Percentiles rank a stretch among this genome's conserved stretches.
Evolutionary conservation across 805 yeast genomes (phyloP).

Genomic region (Saturnispora hagleri): DNA sequence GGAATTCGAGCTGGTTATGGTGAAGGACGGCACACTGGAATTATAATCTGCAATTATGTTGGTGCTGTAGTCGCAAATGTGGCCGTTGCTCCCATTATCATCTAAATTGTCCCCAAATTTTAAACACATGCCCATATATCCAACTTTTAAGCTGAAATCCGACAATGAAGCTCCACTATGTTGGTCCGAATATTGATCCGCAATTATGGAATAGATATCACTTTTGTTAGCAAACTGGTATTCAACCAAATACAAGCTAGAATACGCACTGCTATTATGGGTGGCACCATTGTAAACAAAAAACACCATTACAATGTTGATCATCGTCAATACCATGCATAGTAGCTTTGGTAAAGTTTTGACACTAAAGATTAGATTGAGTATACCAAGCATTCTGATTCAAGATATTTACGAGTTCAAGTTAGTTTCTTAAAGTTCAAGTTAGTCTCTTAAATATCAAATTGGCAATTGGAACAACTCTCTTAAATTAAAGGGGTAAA

Average conservation of each 20-base stretch:
- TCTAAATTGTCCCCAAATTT: conserved; percentile 8
- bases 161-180: conserved; percentile 8
- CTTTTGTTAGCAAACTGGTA: conserved; percentile 7
- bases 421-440: not conserved
- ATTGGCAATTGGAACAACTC: not conserved
- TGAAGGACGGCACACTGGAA: conserved; percentile 11
- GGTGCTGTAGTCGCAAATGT: conserved; percentile 11
- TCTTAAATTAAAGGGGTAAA: not conserved
- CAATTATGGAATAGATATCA: conserved; percentile 9
- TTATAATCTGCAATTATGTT: conserved; percentile 9
- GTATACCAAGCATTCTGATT: conserved; percentile 1
- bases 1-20: conserved; percentile 8
- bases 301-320: conserved; percentile 11
- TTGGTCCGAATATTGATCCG: conserved; percentile 9
- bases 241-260: conserved; percentile 10
- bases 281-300: conserved; percentile 13
- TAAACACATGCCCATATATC: conserved; percentile 12
- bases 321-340: conserved; percentile 6
- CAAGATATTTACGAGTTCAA: not conserved
- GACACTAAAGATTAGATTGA: conserved; percentile 5
- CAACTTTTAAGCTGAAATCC: conserved; percentile 11
- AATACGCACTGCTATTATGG: conserved; percentile 10
- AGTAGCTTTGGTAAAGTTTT: conserved; percentile 10
- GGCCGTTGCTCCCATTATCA: not conserved
- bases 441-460: not conserved